A percentile compares a stretch with the other conserved stretches of the same genome.
Conservation (phyloP, 1,284 basidiomycete genomes). For the Trichosporon coremiiforme region DNA sequence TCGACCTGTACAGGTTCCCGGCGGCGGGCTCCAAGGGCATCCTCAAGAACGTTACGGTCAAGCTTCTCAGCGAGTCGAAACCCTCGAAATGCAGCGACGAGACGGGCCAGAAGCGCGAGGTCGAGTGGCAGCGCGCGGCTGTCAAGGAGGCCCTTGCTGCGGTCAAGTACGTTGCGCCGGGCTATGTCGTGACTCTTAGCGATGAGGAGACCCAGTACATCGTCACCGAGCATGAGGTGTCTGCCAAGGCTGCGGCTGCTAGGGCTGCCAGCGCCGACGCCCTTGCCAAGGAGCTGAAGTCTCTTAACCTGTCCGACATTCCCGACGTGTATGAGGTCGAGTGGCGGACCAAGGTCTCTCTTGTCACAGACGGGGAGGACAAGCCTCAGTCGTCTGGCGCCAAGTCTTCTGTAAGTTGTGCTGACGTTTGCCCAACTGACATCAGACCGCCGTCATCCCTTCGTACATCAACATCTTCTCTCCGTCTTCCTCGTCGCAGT, state of each 20-base stretch:
- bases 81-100: constrained; percentile 9
- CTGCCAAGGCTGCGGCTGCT: constrained; percentile 56
- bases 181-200: constrained; percentile 65
- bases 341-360: constrained; percentile 44
- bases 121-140: constrained; percentile 56
- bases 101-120: constrained; percentile 42
- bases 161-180: constrained; percentile 68
- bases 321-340: constrained; percentile 50
- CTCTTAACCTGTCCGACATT: constrained; percentile 61
- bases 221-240: constrained; percentile 62
- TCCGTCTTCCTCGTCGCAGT: constrained; percentile 36
- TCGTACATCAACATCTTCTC: constrained; percentile 55
- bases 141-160: constrained; percentile 63
- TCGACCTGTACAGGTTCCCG: constrained; percentile 40
- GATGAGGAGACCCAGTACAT: constrained; percentile 65
- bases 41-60: constrained; percentile 35
- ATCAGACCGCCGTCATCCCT: constrained; percentile 34
- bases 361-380: constrained; percentile 27
- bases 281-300: constrained; percentile 22
- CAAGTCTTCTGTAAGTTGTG: constrained; percentile 19
- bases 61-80: constrained; percentile 22
- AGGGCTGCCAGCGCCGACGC: constrained; percentile 10
- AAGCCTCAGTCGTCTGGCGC: neutral
- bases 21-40: constrained; percentile 30
- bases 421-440: constrained; percentile 1